phyloP scores from a whole-genome alignment of 306 rosid genomes.

The Castanea crenata region DNA sequence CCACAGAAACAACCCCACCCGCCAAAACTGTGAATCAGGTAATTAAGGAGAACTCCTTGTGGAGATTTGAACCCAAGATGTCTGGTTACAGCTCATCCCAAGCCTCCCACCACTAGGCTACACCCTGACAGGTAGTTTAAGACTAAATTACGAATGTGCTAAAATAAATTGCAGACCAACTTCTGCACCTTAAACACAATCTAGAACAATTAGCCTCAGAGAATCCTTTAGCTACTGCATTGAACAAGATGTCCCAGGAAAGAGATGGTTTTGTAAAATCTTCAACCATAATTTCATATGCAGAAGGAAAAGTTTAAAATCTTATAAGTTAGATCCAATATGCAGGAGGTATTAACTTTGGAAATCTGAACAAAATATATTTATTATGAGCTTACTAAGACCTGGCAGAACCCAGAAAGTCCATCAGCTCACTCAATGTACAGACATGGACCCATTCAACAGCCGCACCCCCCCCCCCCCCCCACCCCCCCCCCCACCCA shows the following conservation, averaged over 20 bases:
- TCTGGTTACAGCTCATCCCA: no score
- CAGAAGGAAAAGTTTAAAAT: background rate
- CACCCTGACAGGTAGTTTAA: no score
- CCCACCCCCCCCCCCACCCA: no score
- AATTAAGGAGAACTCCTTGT: no score
- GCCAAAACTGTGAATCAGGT: no score
- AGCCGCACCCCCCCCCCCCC: background rate
- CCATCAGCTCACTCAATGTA: no score
- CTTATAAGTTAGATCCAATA: background rate
- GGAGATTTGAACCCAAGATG: no score
- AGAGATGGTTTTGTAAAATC: background rate
- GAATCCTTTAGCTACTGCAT: background rate
- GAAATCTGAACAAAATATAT: background rate
- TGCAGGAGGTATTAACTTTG: background rate
- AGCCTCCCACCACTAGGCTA: no score
- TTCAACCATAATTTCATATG: background rate
- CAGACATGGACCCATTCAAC: no score
- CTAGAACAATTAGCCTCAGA: background rate
- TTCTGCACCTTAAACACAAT: background rate
- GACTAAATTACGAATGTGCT: background rate
- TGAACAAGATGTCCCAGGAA: background rate
- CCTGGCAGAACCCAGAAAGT: background rate
- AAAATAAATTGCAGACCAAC: background rate
- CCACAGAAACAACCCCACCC: no score
- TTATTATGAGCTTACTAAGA: background rate